Evolutionary conservation across 2,329 filamentous ascomycete genomes (phyloP), one percentile per base, ranked within the genome.

Genomic region (Fusarium albidum): DNA sequence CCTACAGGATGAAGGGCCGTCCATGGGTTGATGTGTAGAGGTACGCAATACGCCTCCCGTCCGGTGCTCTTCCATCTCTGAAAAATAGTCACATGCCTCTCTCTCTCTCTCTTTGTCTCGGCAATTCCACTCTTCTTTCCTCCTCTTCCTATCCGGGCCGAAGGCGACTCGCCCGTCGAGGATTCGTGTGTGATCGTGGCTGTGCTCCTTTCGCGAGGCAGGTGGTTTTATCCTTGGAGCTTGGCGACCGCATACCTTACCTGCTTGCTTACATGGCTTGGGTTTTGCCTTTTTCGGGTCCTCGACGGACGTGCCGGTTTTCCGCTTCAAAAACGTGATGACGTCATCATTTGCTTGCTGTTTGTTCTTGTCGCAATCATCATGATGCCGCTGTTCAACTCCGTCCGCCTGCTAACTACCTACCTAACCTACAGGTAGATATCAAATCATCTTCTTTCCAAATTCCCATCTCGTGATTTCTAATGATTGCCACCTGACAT

Each of bases 51-150:
- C 21, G 21, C 21, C 21, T 21, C 5, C 21, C 21, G 4, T 4
- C 21, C 7, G 21, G 21, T 21, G 21, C 21, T 21, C 21, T 21
- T 21, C 21, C 21, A 5, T 21, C 21, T 21, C 21, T n/a, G n/a
- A n/a, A 7, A 21, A 21, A 21, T 7, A 21, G 21, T 21, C 21
- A 21, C 21, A 21, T 5, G 21, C 21, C 21, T 21, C 21, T 21
- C 21, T 21, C 21, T 21, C 21, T 21, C 21, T 33, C 12, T 4
- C 12, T 14, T 3, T 33, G 31, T 14, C 31, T 5, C 31, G 14
- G 32, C 32, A n/a, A 15, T 48, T 34, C 57, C 57, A 52, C 56
- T 60, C 57, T 60, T 60, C n/a, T 31, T 29, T 35, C 26, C 29
- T 52, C 42, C 21, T 57, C 55, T 60, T 52, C n/a, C n/a, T n/a